Conservation (phyloP, 495 filamentous ascomycete species). For the Penicillium alfredii region DNA sequence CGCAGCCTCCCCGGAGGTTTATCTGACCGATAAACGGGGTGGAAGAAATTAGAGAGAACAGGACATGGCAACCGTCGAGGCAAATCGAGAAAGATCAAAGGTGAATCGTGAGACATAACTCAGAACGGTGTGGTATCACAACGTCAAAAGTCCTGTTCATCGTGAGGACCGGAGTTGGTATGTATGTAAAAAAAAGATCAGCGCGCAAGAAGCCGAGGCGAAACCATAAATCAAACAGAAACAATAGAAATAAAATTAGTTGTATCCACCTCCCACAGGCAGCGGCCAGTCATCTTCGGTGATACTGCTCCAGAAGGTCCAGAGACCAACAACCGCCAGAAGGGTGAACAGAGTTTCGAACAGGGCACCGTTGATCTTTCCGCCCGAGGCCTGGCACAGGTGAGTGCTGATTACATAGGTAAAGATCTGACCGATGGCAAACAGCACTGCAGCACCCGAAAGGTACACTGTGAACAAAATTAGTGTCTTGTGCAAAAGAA, state of each 20-base stretch:
- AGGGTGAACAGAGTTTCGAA: constrained; percentile 94
- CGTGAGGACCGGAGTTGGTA: constrained; percentile 14
- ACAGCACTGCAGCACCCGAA: constrained; percentile 63
- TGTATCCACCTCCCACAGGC: constrained; percentile 47
- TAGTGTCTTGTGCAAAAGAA: background rate
- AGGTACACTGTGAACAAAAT: constrained; percentile 60
- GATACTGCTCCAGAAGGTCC: constrained; percentile 98
- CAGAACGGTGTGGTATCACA: constrained; percentile 27
- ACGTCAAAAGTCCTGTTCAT: constrained; percentile 20
- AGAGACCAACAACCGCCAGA: constrained; percentile 70
- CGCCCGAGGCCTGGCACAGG: constrained; percentile 72
- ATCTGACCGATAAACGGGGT: constrained; percentile 1
- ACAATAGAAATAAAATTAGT: constrained; percentile 25
- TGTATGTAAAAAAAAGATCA: constrained; percentile 14
- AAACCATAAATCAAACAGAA: constrained; percentile 1
- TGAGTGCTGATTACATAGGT: constrained; percentile 88
- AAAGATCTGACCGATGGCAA: constrained; percentile 91
- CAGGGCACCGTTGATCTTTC: constrained; percentile 86
- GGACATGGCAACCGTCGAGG: constrained; percentile 9
- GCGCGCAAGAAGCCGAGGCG: constrained; percentile 7
- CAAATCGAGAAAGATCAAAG: constrained; percentile 10
- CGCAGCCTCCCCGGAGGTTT: constrained; percentile 2
- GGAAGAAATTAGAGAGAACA: constrained; percentile 9
- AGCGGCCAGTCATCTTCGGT: constrained; percentile 98
- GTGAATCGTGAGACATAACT: constrained; percentile 29